Evolutionary conservation across 83 land plant genomes (phyloP).

Genomic region (Picea abies): DNA sequence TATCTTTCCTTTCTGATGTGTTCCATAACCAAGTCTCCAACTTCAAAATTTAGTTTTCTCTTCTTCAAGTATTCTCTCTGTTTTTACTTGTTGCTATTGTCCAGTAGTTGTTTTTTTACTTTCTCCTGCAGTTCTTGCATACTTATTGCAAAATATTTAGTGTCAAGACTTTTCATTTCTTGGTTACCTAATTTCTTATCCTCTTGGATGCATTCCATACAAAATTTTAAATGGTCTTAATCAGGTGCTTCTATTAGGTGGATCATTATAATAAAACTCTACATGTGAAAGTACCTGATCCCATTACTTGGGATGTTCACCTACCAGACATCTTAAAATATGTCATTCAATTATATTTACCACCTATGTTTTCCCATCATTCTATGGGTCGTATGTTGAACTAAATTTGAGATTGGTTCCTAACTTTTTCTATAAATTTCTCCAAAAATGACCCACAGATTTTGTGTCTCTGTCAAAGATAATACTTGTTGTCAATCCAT

Average conservation of each 20-base stretch:
- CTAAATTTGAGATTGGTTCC: neutral
- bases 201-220: neutral
- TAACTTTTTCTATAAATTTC: neutral
- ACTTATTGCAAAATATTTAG: no score
- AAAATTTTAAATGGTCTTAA: neutral
- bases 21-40: no score
- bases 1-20: no score
- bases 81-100: no score
- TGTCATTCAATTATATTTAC: neutral
- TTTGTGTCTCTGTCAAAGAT: neutral
- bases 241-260: neutral
- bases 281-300: neutral
- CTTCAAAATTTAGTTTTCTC: no score
- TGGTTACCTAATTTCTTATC: no score
- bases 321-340: neutral
- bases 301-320: neutral
- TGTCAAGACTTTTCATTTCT: no score
- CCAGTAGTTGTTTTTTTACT: no score
- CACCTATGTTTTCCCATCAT: constrained; percentile 8
- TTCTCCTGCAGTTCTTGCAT: no score
- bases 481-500: constrained; percentile 2
- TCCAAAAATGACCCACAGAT: constrained; percentile 4
- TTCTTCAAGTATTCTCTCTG: no score
- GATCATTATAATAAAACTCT: constrained; percentile 7
- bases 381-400: neutral